Conservation (phyloP, 345 rosid genomes). For the Eucalyptus regnans region DNA sequence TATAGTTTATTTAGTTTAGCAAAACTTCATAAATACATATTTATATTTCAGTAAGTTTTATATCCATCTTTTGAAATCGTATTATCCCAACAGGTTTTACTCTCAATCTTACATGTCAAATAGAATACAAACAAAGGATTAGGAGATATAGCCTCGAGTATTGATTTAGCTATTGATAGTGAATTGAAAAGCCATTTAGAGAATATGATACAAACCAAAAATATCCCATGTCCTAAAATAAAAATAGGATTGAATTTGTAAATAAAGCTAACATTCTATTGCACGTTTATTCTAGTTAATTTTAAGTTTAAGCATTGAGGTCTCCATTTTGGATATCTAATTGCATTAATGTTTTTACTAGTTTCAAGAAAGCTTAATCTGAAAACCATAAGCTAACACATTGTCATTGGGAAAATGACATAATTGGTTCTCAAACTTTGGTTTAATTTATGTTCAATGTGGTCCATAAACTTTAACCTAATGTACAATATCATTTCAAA, state of each 20-base stretch:
- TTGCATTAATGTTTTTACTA: not conserved
- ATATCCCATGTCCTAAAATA: not conserved
- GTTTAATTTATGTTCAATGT: not conserved
- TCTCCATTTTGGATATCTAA: not conserved
- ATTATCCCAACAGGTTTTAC: not conserved
- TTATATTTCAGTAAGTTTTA: not conserved
- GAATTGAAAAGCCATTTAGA: not conserved
- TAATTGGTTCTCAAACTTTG: not conserved
- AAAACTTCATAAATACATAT: not conserved
- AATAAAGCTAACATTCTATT: not conserved
- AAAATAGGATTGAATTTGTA: not conserved
- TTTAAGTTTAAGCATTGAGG: not conserved
- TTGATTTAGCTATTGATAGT: not conserved
- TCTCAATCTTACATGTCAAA: not conserved
- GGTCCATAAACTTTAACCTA: accelerated
- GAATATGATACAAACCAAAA: not conserved
- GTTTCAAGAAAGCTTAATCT: not conserved
- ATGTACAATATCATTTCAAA: accelerated
- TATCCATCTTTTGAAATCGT: not conserved
- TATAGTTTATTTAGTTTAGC: not conserved
- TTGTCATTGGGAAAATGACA: not conserved
- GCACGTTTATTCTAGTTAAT: not conserved
- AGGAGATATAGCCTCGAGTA: not conserved
- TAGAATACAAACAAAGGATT: not conserved
- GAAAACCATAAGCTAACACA: not conserved